These are phyloP conservation scores for Liriodendron chinense DNA, from an alignment of 164 flowering plant species.

Conservation along the genomic window DNA sequence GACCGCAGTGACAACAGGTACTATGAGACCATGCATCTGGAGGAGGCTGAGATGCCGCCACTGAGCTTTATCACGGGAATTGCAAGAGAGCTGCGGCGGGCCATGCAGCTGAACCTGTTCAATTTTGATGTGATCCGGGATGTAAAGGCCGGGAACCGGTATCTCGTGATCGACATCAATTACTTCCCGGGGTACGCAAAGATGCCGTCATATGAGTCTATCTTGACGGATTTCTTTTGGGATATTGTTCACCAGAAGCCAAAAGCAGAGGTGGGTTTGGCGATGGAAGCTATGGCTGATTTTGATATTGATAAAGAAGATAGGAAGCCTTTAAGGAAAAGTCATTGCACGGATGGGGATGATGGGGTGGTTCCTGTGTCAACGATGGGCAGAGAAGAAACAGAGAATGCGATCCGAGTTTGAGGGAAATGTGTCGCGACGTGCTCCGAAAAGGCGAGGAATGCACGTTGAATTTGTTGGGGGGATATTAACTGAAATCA, in stretches of 20 bases:
- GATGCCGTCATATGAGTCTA: slow-evolving; percentile 75
- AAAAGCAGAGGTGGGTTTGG: not conserved
- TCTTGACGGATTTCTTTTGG: slow-evolving; percentile 69
- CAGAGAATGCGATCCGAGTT: not conserved
- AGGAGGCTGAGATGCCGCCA: slow-evolving; percentile 67
- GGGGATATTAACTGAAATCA: not conserved
- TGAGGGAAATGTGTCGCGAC: not conserved
- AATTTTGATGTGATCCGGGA: slow-evolving; percentile 89
- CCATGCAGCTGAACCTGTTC: slow-evolving; percentile 52
- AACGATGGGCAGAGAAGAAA: not conserved
- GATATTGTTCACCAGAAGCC: slow-evolving; percentile 33
- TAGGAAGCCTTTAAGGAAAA: slow-evolving; percentile 8
- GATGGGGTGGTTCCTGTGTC: slow-evolving; percentile 6
- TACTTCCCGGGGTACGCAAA: slow-evolving; percentile 90
- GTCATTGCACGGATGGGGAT: slow-evolving; percentile 10
- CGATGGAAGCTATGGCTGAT: not conserved
- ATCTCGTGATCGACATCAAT: slow-evolving; percentile 76
- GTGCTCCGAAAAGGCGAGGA: no score
- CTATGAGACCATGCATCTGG: slow-evolving; percentile 46
- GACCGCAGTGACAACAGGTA: slow-evolving; percentile 26
- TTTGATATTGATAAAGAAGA: slow-evolving; percentile 3
- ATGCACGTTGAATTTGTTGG: not conserved
- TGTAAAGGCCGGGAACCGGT: slow-evolving; percentile 53
- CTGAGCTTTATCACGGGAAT: slow-evolving; percentile 48
- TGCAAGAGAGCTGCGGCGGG: slow-evolving; percentile 52